phyloP scores from a whole-genome alignment of 345 rosid genomes.

The Combretum micranthum region DNA sequence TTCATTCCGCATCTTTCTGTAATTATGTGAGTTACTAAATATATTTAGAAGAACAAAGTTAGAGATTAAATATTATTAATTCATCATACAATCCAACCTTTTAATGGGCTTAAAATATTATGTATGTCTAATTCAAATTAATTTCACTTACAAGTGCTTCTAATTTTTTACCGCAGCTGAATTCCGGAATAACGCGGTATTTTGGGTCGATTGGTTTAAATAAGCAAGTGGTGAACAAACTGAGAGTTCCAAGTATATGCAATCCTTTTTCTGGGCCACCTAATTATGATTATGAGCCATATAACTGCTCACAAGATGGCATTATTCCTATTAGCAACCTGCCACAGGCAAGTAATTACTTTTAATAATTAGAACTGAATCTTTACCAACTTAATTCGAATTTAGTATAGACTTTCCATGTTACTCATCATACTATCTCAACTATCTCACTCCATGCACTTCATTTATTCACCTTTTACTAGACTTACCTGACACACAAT shows the following conservation, averaged over 20 bases:
- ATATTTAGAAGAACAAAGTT: not conserved
- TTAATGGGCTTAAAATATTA: too few relatives aligned
- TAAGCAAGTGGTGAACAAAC: not conserved
- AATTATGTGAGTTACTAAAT: not conserved
- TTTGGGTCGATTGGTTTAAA: constrained; percentile 10
- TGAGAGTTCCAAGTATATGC: constrained; percentile 29
- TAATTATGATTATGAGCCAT: constrained; percentile 28
- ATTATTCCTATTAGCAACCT: constrained; percentile 38
- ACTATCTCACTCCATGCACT: too few relatives aligned
- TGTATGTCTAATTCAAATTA: too few relatives aligned
- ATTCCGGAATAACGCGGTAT: constrained; percentile 26
- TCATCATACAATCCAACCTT: too few relatives aligned
- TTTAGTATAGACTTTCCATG: too few relatives aligned
- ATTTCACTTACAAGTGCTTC: not conserved
- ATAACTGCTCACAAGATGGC: constrained; percentile 28
- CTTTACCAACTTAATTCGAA: too few relatives aligned
- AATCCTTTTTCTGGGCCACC: constrained; percentile 54
- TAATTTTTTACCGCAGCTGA: constrained; percentile 27
- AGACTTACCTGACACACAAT: too few relatives aligned
- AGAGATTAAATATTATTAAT: not conserved
- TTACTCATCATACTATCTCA: too few relatives aligned
- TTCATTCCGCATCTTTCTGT: too few relatives aligned
- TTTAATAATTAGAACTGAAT: not conserved
- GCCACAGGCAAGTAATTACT: constrained; percentile 33
- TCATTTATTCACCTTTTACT: too few relatives aligned